These are phyloP conservation scores for Pichia sp. DNA, from an alignment of 1,139 yeast genomes.

Conservation along the genomic window DNA sequence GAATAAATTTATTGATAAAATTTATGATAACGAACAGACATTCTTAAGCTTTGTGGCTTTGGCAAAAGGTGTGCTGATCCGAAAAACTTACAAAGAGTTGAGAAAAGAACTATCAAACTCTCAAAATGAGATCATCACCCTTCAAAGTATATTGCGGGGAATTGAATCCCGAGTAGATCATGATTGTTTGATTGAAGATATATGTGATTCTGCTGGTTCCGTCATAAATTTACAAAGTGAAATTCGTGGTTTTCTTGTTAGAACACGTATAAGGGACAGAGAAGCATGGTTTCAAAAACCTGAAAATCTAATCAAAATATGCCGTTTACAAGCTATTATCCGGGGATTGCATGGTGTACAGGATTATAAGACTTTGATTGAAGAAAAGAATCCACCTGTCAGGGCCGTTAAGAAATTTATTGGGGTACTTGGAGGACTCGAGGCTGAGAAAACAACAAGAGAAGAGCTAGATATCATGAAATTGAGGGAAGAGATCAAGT, in stretches of 20 bases:
- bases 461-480: conserved; percentile 71
- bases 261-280: conserved; percentile 39
- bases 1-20: conserved; percentile 40
- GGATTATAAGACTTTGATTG: conserved; percentile 70
- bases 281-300: conserved; percentile 46
- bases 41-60: conserved; percentile 42
- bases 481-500: conserved; percentile 61
- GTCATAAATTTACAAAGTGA: conserved; percentile 48
- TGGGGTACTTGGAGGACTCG: conserved; percentile 65
- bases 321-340: conserved; percentile 70
- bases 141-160: conserved; percentile 44
- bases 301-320: conserved; percentile 51
- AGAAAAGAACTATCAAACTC: conserved; percentile 30
- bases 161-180: conserved; percentile 48
- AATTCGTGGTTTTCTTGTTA: conserved; percentile 42
- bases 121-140: conserved; percentile 28
- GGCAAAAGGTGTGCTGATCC: conserved; percentile 41
- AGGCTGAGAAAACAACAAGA: conserved; percentile 53
- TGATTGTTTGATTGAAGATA: conserved; percentile 49
- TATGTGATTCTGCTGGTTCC: conserved; percentile 41
- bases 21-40: conserved; percentile 35
- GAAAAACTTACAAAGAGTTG: conserved; percentile 32
- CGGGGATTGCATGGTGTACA: conserved; percentile 64
- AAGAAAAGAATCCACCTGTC: conserved; percentile 71
- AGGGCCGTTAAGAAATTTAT: conserved; percentile 75